Conservation (phyloP, 176 grass and related monocot species). For the Triticum dicoccoides region DNA sequence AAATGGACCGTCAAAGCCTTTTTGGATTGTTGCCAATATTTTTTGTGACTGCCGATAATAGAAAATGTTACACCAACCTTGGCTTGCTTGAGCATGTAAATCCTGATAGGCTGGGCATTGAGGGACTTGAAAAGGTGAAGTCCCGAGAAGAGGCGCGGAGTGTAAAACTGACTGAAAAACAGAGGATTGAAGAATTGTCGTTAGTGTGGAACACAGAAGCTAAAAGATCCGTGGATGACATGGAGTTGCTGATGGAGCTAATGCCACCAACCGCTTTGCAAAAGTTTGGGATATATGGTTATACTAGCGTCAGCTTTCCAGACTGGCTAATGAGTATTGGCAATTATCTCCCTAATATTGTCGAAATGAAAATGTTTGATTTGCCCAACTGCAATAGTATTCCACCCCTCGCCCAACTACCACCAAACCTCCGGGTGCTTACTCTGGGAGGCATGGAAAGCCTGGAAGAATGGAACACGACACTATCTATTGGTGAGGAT, state of each 20-base stretch:
- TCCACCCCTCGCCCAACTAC: neutral
- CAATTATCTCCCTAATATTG: neutral
- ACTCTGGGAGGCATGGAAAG: neutral
- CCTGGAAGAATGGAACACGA: neutral
- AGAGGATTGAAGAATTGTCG: neutral
- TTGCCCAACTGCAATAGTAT: neutral
- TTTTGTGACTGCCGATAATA: neutral
- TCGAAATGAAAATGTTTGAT: fast-evolving
- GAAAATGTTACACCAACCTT: neutral
- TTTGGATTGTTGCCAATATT: neutral
- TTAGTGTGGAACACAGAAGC: neutral
- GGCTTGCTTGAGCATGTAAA: neutral
- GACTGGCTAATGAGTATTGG: neutral
- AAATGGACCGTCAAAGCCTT: neutral
- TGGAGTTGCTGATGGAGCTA: neutral
- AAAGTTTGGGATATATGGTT: neutral
- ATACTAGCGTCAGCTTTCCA: neutral
- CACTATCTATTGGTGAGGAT: too few relatives aligned
- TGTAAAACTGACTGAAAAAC: neutral
- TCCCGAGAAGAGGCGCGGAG: neutral
- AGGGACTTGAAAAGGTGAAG: neutral
- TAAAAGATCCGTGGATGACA: neutral
- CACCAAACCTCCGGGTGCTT: neutral
- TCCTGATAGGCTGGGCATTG: neutral
- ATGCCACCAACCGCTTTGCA: neutral